Conservation (phyloP, 2,329 filamentous ascomycete species). For the Trichoderma sp. region DNA sequence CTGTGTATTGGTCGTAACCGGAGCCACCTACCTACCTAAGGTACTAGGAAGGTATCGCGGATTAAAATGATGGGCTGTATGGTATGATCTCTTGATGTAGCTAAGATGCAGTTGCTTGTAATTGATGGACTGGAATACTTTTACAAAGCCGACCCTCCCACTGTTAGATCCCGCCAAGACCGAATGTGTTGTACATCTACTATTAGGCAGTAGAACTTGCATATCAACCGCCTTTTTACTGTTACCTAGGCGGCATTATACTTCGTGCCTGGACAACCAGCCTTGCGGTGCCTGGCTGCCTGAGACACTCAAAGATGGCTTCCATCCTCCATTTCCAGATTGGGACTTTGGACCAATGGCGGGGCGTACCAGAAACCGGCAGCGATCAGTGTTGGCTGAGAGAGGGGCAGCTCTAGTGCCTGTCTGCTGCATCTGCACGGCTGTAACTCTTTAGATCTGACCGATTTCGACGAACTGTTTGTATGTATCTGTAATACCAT, state of each 20-base stretch:
- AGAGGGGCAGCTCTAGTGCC: conserved; percentile 22
- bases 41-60: too few relatives aligned
- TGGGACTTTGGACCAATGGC: conserved; percentile 19
- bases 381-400: not conserved
- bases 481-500: not conserved
- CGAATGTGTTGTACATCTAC: not conserved
- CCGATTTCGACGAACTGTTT: not conserved
- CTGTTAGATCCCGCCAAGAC: not conserved
- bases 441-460: not conserved
- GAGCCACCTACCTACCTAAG: not conserved
- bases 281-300: not conserved
- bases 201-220: too few relatives aligned
- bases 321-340: conserved; percentile 19
- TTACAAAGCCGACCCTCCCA: not conserved
- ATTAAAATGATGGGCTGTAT: too few relatives aligned
- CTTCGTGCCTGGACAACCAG: not conserved
- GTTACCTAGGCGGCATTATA: not conserved
- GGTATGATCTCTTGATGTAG: too few relatives aligned
- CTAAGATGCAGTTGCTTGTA: not conserved
- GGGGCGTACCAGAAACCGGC: not conserved
- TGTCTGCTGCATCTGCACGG: not conserved
- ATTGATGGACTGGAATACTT: not conserved
- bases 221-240: not conserved
- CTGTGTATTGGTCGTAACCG: not conserved
- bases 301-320: conserved; percentile 4